Evolutionary conservation across 2,329 filamentous ascomycete species (phyloP).

Genomic region (Cladosporium colombiae): DNA sequence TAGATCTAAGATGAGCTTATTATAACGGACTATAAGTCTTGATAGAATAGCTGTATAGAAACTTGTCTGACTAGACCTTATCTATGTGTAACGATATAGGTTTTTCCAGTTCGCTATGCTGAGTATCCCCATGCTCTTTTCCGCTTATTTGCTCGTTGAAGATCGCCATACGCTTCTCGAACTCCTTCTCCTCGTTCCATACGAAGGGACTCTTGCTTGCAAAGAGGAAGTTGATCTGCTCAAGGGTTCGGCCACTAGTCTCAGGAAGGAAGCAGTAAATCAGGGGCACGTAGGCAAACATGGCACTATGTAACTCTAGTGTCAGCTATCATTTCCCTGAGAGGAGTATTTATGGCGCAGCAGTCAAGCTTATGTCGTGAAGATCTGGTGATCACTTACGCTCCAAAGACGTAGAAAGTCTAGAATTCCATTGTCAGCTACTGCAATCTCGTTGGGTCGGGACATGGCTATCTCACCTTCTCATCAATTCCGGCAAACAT

Average conservation of each 20-base stretch:
- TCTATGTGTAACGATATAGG: background rate
- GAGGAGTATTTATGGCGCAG: constrained; percentile 6
- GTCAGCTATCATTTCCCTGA: constrained; percentile 13
- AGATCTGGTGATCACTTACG: constrained; percentile 13
- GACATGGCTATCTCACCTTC: constrained; percentile 20
- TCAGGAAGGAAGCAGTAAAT: constrained; percentile 33
- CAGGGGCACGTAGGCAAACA: constrained; percentile 28
- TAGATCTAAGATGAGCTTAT: background rate
- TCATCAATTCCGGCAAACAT: constrained; percentile 28
- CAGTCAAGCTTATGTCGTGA: constrained; percentile 7
- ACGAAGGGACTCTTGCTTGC: constrained; percentile 28
- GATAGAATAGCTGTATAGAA: background rate
- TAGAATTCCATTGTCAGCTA: background rate
- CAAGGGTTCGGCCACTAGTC: constrained; percentile 30
- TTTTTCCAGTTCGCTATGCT: background rate
- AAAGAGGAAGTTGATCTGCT: constrained; percentile 34
- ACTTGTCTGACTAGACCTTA: constrained; percentile 5
- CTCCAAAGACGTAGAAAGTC: constrained; percentile 15
- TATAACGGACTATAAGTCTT: background rate
- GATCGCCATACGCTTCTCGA: constrained; percentile 14
- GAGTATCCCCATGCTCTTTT: background rate
- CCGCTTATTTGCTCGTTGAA: constrained; percentile 11
- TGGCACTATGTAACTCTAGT: constrained; percentile 31
- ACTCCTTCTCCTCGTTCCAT: constrained; percentile 31
- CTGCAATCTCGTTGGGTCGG: constrained; percentile 2